phyloP scores from a whole-genome alignment of 108 stramenopile species.

The Fistulifera solaris region DNA sequence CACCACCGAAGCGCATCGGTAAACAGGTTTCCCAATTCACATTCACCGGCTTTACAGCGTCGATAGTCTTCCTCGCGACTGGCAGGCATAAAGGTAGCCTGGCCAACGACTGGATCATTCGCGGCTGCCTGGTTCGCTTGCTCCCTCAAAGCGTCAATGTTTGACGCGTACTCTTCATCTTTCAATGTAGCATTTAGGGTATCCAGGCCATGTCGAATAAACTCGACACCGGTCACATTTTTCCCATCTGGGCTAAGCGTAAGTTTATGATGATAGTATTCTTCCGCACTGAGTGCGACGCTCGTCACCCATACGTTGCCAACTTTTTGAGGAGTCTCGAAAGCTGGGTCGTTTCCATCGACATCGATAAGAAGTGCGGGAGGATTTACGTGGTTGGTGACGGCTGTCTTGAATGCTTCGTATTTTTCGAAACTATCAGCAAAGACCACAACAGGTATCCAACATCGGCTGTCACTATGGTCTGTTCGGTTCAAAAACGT shows the following conservation, averaged over 20 bases:
- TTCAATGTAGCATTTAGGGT: conserved; percentile 16
- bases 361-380: conserved; percentile 4
- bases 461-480: not conserved
- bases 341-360: not conserved
- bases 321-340: not conserved
- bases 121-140: conserved; percentile 25
- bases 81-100: conserved; percentile 25
- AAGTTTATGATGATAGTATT: conserved; percentile 1
- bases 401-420: conserved; percentile 1
- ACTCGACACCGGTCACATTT: conserved; percentile 1
- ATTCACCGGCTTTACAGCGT: conserved; percentile 34
- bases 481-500: not conserved
- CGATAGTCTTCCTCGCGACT: conserved; percentile 18
- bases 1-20: conserved; percentile 45
- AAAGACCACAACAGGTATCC: conserved; percentile 11
- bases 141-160: conserved; percentile 12
- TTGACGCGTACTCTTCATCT: conserved; percentile 22
- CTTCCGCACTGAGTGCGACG: not conserved
- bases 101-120: conserved; percentile 35
- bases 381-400: not conserved
- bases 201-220: not conserved
- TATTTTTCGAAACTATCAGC: conserved; percentile 1
- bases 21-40: conserved; percentile 36
- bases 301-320: conserved; percentile 3
- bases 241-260: conserved; percentile 5